Base-by-base conservation (phyloP, 2,329 filamentous ascomycete species). In the Reticulascus tulasneorum region DNA sequence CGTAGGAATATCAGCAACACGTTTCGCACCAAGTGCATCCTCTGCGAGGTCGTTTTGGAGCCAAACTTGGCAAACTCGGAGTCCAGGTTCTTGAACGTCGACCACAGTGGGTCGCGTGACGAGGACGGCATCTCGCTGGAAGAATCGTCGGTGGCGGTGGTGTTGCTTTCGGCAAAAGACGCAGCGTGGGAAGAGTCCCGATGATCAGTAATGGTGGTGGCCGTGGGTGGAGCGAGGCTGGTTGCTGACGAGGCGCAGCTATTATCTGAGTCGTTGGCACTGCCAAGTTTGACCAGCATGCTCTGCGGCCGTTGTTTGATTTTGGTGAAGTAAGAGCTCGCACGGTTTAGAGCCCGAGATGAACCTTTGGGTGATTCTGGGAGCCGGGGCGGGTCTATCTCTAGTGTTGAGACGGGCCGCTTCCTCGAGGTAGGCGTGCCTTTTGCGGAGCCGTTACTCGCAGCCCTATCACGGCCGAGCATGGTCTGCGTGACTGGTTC, bases 1-100 rank as follows among this genome's bases (percentile, higher is more conserved):
- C 79, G 75, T 27, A 96, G 64, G 50, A 95, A 94, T 0, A 88
- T 86, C 13, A 94, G 61, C 5, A 95, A 69, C 1, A 76, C 71
- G 7, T 72, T 73, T 23, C 88, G 81, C 38, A 95, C 75, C 29
- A 90, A 75, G 45, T 79, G 82, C 45, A 87, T 84, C 54, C 88
- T 89, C 47, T 89, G 68, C 1, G 82, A 69, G 8, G 67, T 84
- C 22, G 82, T 79, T 59, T 89, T 94, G 39, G 77, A 70, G 44
- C 82, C 75, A 50, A 94, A 94, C 45, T 60, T 61, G 39, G 54
- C 48, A 41, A 59, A 66, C 29, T 69, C 60, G n/a, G 65, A 52
- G 29, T 79, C 75, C 16, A 79, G 59, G 10, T 64, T 64, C 45
- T 71, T 73, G 55, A 79, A 79, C 4, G 63, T 61, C 6, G 67